Percentiles rank a stretch among this genome's conserved stretches.
Evolutionary conservation across 192 early-diverging fungal genomes (phyloP).

Genomic region (Glomus cerebriforme): DNA sequence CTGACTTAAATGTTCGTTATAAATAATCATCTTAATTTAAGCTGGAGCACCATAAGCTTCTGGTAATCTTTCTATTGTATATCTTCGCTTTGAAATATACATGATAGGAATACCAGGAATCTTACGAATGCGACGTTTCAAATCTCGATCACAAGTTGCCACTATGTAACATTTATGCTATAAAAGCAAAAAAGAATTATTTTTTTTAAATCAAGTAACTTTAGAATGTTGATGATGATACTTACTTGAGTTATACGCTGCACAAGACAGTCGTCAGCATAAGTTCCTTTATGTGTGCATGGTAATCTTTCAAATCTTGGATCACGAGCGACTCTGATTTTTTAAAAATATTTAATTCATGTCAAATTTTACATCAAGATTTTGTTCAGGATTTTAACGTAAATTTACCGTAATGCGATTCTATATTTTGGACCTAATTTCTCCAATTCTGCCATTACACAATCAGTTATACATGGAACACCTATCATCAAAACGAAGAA

Average conservation of each 20-base stretch:
- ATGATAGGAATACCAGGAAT: slow-evolving; percentile 97
- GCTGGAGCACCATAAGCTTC: slow-evolving; percentile 57
- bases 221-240: background rate
- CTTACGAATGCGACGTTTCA: slow-evolving; percentile 94
- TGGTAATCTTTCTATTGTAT: slow-evolving; percentile 91
- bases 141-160: slow-evolving; percentile 95
- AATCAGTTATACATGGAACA: slow-evolving; percentile 97
- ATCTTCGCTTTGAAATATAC: slow-evolving; percentile 90
- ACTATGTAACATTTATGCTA: slow-evolving; percentile 98
- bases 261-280: slow-evolving; percentile 99
- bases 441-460: slow-evolving; percentile 98
- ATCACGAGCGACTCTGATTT: slow-evolving; percentile 81
- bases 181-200: slow-evolving; percentile 35
- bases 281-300: slow-evolving; percentile 97
- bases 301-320: slow-evolving; percentile 96
- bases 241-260: slow-evolving; percentile 64
- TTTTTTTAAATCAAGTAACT: background rate
- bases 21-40: background rate
- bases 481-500: slow-evolving; percentile 35
- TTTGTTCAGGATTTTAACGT: background rate
- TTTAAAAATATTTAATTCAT: background rate
- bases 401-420: slow-evolving; percentile 76
- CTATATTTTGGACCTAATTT: slow-evolving; percentile 96
- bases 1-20: too few species aligned
- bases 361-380: too few species aligned